Conservation (phyloP, 108 stramenopile species). For the Cafeteria roenbergensis region DNA sequence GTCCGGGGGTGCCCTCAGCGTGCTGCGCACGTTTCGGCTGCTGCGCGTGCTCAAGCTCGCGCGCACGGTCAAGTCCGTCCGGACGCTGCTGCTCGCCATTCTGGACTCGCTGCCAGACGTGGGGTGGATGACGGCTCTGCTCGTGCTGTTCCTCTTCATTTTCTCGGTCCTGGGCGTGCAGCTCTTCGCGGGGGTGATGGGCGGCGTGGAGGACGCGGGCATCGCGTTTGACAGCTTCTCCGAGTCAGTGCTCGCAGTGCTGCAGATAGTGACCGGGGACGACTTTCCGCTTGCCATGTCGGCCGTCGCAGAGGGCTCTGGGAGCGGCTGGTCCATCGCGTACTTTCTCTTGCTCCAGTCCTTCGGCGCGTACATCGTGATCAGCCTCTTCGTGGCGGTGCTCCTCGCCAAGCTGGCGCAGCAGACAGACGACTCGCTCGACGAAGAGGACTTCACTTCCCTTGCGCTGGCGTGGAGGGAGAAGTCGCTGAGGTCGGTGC, state of each 20-base stretch:
- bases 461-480: too few relatives aligned
- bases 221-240: slow-evolving; percentile 40
- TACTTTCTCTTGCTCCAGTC: slow-evolving; percentile 42
- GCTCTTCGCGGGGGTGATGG: slow-evolving; percentile 34
- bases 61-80: slow-evolving; percentile 41
- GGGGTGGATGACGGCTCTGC: slow-evolving; percentile 40
- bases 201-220: slow-evolving; percentile 30
- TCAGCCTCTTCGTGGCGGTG: slow-evolving; percentile 52
- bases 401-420: slow-evolving; percentile 36
- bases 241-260: slow-evolving; percentile 32
- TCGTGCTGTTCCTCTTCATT: slow-evolving; percentile 49
- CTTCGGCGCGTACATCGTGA: slow-evolving; percentile 39
- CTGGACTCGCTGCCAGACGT: slow-evolving; percentile 39
- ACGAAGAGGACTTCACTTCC: slow-evolving; percentile 32
- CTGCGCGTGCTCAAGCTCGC: slow-evolving; percentile 54
- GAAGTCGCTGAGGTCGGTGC: too few relatives aligned
- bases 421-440: slow-evolving; percentile 1
- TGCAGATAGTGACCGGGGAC: slow-evolving; percentile 48
- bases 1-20: slow-evolving; percentile 41
- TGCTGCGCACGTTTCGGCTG: slow-evolving; percentile 40
- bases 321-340: slow-evolving; percentile 20
- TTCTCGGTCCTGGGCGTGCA: slow-evolving; percentile 49
- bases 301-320: slow-evolving; percentile 45
- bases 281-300: slow-evolving; percentile 51
- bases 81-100: slow-evolving; percentile 36